Percentiles rank a stretch among this genome's conserved stretches.
These are phyloP conservation scores for Plasmodium coatneyi DNA, from an alignment of 169 alveolate species.

Conservation along the genomic window DNA sequence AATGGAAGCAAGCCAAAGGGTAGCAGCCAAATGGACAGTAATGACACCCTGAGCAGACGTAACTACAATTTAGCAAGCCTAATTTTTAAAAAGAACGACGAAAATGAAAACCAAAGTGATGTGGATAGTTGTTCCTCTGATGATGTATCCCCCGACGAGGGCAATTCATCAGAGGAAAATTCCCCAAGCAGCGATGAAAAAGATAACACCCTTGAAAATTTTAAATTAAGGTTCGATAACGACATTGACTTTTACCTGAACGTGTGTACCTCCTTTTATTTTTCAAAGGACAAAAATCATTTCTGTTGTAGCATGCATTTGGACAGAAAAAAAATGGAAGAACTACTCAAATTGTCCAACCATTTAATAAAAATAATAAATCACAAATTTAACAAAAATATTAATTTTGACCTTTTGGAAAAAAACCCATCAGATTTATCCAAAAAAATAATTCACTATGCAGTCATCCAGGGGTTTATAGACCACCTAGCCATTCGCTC, in stretches of 20 bases:
- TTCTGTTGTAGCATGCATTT: constrained; percentile 38
- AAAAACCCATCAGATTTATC: constrained; percentile 19
- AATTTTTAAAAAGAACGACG: constrained; percentile 19
- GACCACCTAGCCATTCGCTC: constrained; percentile 74
- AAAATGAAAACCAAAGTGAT: background rate
- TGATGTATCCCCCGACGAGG: background rate
- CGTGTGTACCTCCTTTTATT: constrained; percentile 53
- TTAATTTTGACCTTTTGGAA: constrained; percentile 44
- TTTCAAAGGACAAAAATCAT: constrained; percentile 43
- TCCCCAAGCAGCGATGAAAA: background rate
- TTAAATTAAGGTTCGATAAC: constrained; percentile 44
- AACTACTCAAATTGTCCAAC: constrained; percentile 57
- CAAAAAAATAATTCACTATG: constrained; percentile 61
- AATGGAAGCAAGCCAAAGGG: background rate
- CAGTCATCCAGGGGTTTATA: constrained; percentile 70
- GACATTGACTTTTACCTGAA: constrained; percentile 66
- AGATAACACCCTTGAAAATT: background rate
- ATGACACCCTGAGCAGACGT: background rate
- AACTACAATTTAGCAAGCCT: constrained; percentile 6
- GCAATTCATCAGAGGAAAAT: background rate
- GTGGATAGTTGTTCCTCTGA: background rate
- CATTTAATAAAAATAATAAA: constrained; percentile 60
- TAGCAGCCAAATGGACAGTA: background rate
- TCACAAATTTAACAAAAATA: constrained; percentile 35
- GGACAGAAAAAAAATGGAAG: constrained; percentile 67